These are phyloP conservation scores for Erysimum pusillum DNA, from an alignment of 441 rosid genomes.

Conservation along the genomic window DNA sequence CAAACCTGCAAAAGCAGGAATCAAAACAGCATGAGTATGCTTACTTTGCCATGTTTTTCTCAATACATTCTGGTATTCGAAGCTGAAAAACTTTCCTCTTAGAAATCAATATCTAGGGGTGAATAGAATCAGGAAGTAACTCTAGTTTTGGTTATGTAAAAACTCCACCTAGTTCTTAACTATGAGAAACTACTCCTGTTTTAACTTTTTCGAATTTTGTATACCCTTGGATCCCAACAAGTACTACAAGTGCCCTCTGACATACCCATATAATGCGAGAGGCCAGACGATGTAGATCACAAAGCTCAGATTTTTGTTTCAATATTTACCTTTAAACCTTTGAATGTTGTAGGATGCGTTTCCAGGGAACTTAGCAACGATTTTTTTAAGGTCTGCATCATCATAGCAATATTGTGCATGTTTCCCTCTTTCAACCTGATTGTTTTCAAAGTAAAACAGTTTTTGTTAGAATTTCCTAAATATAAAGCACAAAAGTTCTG, in stretches of 20 bases:
- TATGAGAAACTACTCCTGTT: slow-evolving; percentile 6
- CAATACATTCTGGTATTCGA: slow-evolving; percentile 1
- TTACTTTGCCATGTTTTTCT: not conserved
- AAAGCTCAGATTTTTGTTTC: not conserved
- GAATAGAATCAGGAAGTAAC: not conserved
- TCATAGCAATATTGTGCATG: slow-evolving; percentile 78
- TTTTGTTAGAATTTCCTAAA: slow-evolving; percentile 8
- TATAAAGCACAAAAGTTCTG: slow-evolving; percentile 10
- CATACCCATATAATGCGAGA: slow-evolving; percentile 17
- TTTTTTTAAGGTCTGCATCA: slow-evolving; percentile 67
- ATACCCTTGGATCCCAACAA: not conserved
- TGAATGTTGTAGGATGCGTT: slow-evolving; percentile 89
- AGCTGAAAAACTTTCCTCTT: not conserved
- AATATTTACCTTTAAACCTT: slow-evolving; percentile 81
- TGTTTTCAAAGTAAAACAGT: slow-evolving; percentile 38
- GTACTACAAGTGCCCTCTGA: not conserved
- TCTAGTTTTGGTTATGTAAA: not conserved
- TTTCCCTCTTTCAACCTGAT: slow-evolving; percentile 89
- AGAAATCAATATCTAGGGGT: not conserved
- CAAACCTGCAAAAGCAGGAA: slow-evolving; percentile 56
- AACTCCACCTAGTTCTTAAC: not conserved
- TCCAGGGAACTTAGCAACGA: slow-evolving; percentile 63
- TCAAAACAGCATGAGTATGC: not conserved
- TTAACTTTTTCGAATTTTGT: not conserved
- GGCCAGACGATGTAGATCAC: not conserved